Percentiles rank a stretch among this genome's conserved stretches.
Evolutionary conservation across 768 basidiomycete genomes (phyloP).

Genomic region (Auriscalpium vulgare): DNA sequence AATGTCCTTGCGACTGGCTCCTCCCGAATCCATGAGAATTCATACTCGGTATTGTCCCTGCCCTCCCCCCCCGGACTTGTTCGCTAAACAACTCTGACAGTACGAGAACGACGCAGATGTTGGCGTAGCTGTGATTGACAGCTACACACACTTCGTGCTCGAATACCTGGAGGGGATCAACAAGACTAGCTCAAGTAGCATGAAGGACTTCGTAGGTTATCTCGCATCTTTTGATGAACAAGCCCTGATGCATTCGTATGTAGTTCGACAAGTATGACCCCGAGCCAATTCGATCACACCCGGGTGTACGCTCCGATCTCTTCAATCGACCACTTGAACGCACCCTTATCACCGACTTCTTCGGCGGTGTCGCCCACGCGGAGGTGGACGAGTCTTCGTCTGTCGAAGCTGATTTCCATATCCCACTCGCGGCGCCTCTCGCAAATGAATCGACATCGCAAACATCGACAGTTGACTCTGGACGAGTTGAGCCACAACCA

Average conservation of each 20-base stretch:
- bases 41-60: conserved; percentile 67
- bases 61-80: neutral
- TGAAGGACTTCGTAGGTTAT: conserved; percentile 73
- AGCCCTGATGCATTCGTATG: neutral
- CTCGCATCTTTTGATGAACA: neutral
- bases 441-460: neutral
- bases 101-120: conserved; percentile 91
- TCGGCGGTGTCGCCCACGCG: conserved; percentile 76
- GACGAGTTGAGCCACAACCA: too few species aligned
- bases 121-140: conserved; percentile 93
- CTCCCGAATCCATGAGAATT: conserved; percentile 77
- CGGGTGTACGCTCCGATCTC: conserved; percentile 84
- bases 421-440: neutral
- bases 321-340: conserved; percentile 61
- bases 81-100: conserved; percentile 29
- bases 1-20: conserved; percentile 90
- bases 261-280: conserved; percentile 80
- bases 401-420: neutral
- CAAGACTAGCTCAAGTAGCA: conserved; percentile 75
- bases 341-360: conserved; percentile 57
- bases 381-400: conserved; percentile 38
- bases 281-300: conserved; percentile 68
- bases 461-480: too few species aligned
- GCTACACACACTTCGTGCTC: conserved; percentile 87
- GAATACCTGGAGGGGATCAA: conserved; percentile 89